A percentile compares a stretch with the other conserved stretches of the same genome.
Conservation (phyloP, 352 stramenopile genomes). For the Plasmopara muralis region DNA sequence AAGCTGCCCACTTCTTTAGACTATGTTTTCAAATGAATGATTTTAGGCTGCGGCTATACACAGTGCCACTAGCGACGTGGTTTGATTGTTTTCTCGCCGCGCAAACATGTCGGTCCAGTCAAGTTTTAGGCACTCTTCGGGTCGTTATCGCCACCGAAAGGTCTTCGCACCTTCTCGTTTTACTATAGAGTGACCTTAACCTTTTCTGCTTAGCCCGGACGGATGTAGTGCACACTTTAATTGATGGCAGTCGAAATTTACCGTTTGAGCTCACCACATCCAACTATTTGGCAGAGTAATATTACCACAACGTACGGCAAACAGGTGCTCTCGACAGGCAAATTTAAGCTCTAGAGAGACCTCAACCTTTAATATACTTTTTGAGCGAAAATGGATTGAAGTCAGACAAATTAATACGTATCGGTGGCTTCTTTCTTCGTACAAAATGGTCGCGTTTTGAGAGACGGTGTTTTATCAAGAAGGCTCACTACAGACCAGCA, state of each 20-base stretch:
- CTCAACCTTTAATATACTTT: conserved; percentile 7
- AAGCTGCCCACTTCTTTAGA: not conserved
- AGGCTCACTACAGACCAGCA: conserved; percentile 13
- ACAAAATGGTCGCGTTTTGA: conserved; percentile 13
- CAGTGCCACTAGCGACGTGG: conserved; percentile 1
- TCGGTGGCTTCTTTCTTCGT: conserved; percentile 10
- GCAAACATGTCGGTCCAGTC: not conserved
- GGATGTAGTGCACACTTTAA: not conserved
- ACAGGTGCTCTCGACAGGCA: not conserved
- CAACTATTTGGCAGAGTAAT: not conserved
- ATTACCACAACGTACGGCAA: not conserved
- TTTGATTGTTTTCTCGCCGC: not conserved
- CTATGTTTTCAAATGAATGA: not conserved
- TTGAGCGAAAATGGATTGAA: conserved; percentile 21
- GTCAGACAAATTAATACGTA: conserved; percentile 1
- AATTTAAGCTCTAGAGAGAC: conserved; percentile 9
- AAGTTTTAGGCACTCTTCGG: not conserved
- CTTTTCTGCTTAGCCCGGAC: not conserved
- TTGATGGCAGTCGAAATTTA: not conserved
- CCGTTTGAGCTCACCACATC: not conserved
- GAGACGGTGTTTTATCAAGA: conserved; percentile 18
- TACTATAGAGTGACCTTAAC: not conserved
- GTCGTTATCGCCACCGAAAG: not conserved
- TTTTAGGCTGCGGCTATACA: not conserved
- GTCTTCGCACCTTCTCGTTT: not conserved